phyloP scores from a whole-genome alignment of 176 grass and related monocot species.

The Saccharum spontaneum region DNA sequence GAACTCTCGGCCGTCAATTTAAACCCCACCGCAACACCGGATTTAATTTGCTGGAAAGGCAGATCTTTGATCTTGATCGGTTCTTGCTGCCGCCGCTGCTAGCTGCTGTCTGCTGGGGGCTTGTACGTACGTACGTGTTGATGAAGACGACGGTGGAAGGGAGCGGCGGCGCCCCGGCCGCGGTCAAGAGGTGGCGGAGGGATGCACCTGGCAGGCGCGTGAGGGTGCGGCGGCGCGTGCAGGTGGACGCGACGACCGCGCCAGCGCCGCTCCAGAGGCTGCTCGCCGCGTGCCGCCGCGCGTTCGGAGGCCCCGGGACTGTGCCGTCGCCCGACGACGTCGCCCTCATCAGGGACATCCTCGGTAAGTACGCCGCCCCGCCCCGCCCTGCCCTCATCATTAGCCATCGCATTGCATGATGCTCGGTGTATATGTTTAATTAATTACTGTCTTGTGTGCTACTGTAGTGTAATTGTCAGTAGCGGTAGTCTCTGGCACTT shows the following conservation, averaged over 20 bases:
- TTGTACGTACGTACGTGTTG: background rate
- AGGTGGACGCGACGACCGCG: background rate
- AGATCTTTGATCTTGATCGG: background rate
- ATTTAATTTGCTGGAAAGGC: background rate
- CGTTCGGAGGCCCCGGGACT: constrained; percentile 58
- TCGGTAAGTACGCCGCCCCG: constrained; percentile 20
- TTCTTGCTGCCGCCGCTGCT: background rate
- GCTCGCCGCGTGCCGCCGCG: constrained; percentile 60
- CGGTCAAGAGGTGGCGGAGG: constrained; percentile 5
- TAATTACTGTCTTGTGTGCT: too few relatives aligned
- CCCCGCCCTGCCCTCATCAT: too few relatives aligned
- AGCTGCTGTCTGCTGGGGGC: too few relatives aligned
- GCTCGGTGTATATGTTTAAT: too few relatives aligned
- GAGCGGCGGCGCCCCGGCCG: background rate
- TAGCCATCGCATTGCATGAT: too few relatives aligned
- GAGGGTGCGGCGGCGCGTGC: constrained; percentile 23
- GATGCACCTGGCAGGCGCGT: background rate
- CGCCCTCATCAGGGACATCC: constrained; percentile 42
- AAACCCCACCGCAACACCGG: background rate
- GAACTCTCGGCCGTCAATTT: background rate
- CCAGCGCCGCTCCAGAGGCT: constrained; percentile 37
- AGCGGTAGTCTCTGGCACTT: too few relatives aligned
- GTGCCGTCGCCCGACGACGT: constrained; percentile 57
- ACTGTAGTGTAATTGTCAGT: too few relatives aligned
- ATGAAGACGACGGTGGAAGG: background rate